These are phyloP conservation scores for Penicillium mononematosum DNA, from an alignment of 495 filamentous ascomycete genomes.

Conservation along the genomic window DNA sequence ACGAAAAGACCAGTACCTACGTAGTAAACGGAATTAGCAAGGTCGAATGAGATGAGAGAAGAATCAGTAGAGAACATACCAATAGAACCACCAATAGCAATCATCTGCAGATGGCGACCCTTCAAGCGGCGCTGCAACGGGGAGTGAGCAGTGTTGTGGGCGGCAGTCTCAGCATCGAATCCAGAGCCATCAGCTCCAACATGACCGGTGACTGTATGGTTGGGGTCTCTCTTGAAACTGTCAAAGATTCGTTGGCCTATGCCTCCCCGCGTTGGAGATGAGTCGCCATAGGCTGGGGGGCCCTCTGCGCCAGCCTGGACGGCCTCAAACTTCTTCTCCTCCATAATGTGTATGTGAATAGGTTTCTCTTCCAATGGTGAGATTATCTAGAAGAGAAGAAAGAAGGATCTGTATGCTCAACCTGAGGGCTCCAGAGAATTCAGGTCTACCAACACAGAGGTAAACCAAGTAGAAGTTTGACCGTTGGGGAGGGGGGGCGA, in stretches of 20 bases:
- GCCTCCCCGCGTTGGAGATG: conserved; percentile 28
- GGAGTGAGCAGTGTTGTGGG: conserved; percentile 70
- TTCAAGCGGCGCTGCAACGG: conserved; percentile 75
- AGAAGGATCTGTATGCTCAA: background rate
- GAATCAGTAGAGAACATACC: conserved; percentile 48
- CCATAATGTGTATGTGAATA: conserved; percentile 27
- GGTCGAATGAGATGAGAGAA: background rate
- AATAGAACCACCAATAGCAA: conserved; percentile 93
- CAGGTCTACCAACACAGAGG: background rate
- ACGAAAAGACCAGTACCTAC: conserved; percentile 89
- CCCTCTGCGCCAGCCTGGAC: conserved; percentile 26
- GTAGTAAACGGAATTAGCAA: conserved; percentile 7
- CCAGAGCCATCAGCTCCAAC: conserved; percentile 57
- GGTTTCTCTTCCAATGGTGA: background rate
- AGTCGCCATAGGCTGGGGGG: conserved; percentile 42
- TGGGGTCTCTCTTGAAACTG: conserved; percentile 81
- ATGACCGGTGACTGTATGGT: conserved; percentile 56
- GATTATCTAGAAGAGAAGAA: background rate
- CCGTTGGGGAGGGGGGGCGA: background rate
- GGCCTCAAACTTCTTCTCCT: conserved; percentile 38
- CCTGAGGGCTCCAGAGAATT: background rate
- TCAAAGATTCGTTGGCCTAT: conserved; percentile 58
- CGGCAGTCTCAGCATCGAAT: conserved; percentile 75
- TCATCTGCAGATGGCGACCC: conserved; percentile 90
- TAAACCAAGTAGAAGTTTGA: background rate